Conservation (phyloP, 345 rosid genomes). For the Gossypium bickii region DNA sequence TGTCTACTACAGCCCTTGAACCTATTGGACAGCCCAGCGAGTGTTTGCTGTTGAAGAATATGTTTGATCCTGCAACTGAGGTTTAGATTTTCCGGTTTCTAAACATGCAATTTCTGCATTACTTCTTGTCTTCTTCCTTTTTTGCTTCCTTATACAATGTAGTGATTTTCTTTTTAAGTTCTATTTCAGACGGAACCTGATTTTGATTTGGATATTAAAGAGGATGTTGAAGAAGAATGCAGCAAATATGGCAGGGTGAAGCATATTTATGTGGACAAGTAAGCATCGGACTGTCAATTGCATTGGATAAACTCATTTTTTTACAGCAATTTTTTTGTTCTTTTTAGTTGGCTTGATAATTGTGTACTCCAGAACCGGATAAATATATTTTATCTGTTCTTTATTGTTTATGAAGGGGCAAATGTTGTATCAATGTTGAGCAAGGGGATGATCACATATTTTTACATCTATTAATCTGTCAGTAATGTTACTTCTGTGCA, state of each 20-base stretch:
- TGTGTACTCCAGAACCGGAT: not conserved
- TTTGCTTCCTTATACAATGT: not conserved
- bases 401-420: not conserved
- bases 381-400: not conserved
- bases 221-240: constrained; percentile 80
- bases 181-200: constrained; percentile 70
- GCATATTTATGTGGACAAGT: constrained; percentile 87
- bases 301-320: not conserved
- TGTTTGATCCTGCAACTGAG: constrained; percentile 94
- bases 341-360: not conserved
- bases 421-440: not conserved
- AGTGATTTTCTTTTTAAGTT: constrained; percentile 8
- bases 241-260: constrained; percentile 72
- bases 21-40: constrained; percentile 78
- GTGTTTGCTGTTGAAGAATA: constrained; percentile 79
- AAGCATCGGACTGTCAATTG: constrained; percentile 26
- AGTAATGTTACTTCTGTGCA: too few relatives aligned
- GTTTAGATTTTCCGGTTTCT: constrained; percentile 29
- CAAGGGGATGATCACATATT: not conserved
- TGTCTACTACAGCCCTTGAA: constrained; percentile 45
- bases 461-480: too few relatives aligned
- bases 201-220: constrained; percentile 72
- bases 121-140: not conserved
- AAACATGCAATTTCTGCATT: not conserved
- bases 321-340: not conserved